A percentile compares a stretch with the other conserved stretches of the same genome.
phyloP scores from a whole-genome alignment of 2,329 filamentous ascomycete species.

The Fusarium sp. region DNA sequence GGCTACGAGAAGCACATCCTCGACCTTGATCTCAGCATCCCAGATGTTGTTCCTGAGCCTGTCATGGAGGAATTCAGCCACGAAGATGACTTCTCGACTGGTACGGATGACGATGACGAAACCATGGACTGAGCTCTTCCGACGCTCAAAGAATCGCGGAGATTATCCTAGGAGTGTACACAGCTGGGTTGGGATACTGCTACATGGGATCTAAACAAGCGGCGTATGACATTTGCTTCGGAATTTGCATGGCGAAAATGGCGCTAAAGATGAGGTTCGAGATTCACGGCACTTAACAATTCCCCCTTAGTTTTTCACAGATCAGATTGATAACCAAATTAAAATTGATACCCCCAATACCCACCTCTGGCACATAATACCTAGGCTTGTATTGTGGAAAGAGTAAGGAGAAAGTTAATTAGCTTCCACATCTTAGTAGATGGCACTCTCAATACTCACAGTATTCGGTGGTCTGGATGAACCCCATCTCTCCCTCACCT shows the following conservation, averaged over 20 bases:
- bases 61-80: background rate
- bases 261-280: background rate
- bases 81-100: background rate
- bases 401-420: too few species aligned
- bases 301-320: background rate
- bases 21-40: background rate
- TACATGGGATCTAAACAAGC: background rate
- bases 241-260: background rate
- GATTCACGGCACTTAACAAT: background rate
- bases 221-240: background rate
- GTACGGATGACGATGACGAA: background rate
- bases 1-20: background rate
- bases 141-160: too few species aligned
- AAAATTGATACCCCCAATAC: background rate
- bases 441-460: too few species aligned
- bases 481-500: too few species aligned
- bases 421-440: too few species aligned
- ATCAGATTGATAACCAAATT: constrained; percentile 1
- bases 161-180: background rate
- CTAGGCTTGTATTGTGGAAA: too few species aligned
- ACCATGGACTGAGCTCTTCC: too few species aligned
- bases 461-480: too few species aligned
- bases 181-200: too few species aligned
- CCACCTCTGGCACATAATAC: too few species aligned
- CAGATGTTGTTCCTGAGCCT: background rate